Conservation (phyloP, 495 filamentous ascomycete genomes). For the Sabuloglossum arenarium region DNA sequence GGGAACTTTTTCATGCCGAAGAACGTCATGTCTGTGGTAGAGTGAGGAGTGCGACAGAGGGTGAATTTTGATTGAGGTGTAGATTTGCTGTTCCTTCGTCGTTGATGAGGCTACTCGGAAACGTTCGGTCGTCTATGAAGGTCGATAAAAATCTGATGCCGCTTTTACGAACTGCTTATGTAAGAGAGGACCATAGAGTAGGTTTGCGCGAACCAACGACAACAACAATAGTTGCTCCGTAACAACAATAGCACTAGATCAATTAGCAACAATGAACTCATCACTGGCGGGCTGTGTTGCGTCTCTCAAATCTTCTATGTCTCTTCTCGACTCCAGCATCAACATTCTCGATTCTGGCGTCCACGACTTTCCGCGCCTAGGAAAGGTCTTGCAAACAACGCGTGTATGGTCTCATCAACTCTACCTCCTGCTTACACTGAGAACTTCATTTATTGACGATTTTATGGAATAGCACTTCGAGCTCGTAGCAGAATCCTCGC, state of each 20-base stretch:
- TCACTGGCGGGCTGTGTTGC: slow-evolving; percentile 43
- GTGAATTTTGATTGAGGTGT: neutral
- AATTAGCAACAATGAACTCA: neutral
- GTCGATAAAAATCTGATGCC: neutral
- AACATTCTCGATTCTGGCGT: slow-evolving; percentile 49
- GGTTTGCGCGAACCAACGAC: neutral
- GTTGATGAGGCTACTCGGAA: neutral
- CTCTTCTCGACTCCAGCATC: slow-evolving; percentile 55
- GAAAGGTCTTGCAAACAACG: slow-evolving; percentile 48
- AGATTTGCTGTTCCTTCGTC: neutral
- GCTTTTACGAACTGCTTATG: too few species aligned
- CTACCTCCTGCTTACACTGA: neutral
- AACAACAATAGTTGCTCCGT: too few species aligned
- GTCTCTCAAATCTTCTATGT: slow-evolving; percentile 47
- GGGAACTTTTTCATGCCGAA: slow-evolving; percentile 68
- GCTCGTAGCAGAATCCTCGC: slow-evolving; percentile 45
- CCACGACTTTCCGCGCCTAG: slow-evolving; percentile 51
- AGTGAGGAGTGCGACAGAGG: neutral
- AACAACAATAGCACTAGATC: neutral
- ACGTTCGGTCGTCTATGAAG: neutral
- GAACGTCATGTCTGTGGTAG: neutral
- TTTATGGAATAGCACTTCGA: slow-evolving; percentile 45
- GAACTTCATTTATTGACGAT: neutral
- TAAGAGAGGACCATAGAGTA: too few species aligned
- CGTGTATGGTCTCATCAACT: slow-evolving; percentile 26